These are phyloP conservation scores for Combretum micranthum DNA, from an alignment of 345 rosid species.

Conservation along the genomic window DNA sequence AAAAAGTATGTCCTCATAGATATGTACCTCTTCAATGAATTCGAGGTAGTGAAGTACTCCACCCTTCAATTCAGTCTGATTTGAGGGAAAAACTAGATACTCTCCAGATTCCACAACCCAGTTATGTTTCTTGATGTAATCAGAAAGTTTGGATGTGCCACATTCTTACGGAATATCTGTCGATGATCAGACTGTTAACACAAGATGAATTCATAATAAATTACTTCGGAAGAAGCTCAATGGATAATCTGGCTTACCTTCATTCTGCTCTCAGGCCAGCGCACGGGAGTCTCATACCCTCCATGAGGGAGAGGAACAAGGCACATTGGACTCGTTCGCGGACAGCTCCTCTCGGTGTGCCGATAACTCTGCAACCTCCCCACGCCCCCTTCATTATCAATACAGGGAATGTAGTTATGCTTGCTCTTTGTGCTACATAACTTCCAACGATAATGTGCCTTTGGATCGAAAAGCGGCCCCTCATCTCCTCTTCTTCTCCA, in stretches of 20 bases:
- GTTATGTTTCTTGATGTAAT: constrained; percentile 56
- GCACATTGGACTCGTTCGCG: constrained; percentile 63
- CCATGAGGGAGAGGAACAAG: constrained; percentile 79
- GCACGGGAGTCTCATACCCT: constrained; percentile 63
- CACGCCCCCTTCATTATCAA: constrained; percentile 57
- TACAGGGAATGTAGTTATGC: constrained; percentile 92
- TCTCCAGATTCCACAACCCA: constrained; percentile 72
- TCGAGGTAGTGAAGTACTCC: constrained; percentile 87
- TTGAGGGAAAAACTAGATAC: constrained; percentile 63
- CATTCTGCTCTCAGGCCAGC: constrained; percentile 77
- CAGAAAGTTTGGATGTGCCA: constrained; percentile 87
- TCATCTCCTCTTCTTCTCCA: constrained; percentile 45
- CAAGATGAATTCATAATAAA: too few species aligned
- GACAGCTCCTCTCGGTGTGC: constrained; percentile 89
- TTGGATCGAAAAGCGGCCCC: constrained; percentile 89
- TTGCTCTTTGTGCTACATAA: constrained; percentile 82
- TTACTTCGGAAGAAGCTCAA: constrained; percentile 4
- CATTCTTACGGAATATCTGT: constrained; percentile 74
- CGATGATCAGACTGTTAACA: constrained; percentile 6
- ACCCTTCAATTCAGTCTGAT: constrained; percentile 63
- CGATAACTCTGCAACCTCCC: constrained; percentile 62
- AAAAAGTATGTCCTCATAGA: background rate
- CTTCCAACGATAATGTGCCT: constrained; percentile 75
- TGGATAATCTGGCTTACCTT: constrained; percentile 40
- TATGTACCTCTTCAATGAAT: constrained; percentile 82